Conservation (phyloP, 345 rosid species). For the Clausena lansium region DNA sequence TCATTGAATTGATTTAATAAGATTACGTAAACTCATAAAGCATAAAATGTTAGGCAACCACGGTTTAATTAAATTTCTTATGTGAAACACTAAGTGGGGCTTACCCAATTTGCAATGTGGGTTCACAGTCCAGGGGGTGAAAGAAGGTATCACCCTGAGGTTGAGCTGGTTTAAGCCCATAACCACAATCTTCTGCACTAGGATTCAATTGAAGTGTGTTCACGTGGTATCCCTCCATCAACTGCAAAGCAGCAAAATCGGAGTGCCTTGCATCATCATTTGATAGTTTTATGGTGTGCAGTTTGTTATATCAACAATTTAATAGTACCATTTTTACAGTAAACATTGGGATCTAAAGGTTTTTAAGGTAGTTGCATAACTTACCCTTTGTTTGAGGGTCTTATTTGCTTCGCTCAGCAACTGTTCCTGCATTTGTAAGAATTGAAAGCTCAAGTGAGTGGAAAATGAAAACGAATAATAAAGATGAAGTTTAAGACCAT, state of each 20-base stretch:
- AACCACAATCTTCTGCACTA: slow-evolving; percentile 62
- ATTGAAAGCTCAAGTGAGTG: not conserved
- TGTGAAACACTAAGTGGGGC: not conserved
- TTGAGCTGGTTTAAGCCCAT: slow-evolving; percentile 50
- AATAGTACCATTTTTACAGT: not conserved
- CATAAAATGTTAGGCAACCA: too few species aligned
- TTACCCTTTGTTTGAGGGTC: slow-evolving; percentile 80
- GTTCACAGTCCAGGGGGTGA: slow-evolving; percentile 83
- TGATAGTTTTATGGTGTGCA: not conserved
- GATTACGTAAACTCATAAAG: too few species aligned
- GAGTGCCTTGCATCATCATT: not conserved
- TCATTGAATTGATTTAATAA: not conserved
- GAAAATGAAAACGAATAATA: not conserved
- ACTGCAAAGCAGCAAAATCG: slow-evolving; percentile 36
- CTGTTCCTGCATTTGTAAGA: slow-evolving; percentile 54
- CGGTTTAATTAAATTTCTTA: not conserved
- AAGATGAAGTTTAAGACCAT: not conserved
- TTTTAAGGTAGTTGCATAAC: slow-evolving; percentile 7
- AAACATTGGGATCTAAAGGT: not conserved
- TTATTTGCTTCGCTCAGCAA: slow-evolving; percentile 73
- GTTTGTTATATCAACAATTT: too few species aligned
- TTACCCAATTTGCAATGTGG: slow-evolving; percentile 91
- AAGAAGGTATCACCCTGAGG: slow-evolving; percentile 67
- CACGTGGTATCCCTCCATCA: slow-evolving; percentile 88
- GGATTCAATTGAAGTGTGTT: slow-evolving; percentile 62